Conservation (phyloP, 352 stramenopile species). For the Globisporangium cystogenes region DNA sequence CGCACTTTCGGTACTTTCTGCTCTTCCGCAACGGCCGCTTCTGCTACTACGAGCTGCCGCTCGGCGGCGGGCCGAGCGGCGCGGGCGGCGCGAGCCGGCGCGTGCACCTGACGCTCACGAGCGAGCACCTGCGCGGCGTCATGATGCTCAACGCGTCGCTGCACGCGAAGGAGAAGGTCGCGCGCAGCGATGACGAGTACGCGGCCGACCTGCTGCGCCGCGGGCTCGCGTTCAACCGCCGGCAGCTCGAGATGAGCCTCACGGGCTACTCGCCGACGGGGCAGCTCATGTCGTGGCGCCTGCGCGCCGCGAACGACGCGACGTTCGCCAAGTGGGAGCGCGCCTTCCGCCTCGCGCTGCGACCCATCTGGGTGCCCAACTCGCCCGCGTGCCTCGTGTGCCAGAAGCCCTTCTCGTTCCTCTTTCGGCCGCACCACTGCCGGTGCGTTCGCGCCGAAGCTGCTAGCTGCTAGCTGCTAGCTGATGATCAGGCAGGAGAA, state of each 20-base stretch:
- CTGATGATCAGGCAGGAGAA: no score
- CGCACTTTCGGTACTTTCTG: slow-evolving; percentile 83
- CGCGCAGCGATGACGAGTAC: slow-evolving; percentile 68
- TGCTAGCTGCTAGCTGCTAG: no score
- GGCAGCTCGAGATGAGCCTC: slow-evolving; percentile 80
- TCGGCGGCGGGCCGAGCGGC: no score
- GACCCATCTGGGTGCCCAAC: slow-evolving; percentile 80
- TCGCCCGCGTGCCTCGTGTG: slow-evolving; percentile 69
- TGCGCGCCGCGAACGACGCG: slow-evolving; percentile 62
- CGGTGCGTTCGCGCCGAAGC: slow-evolving; percentile 32
- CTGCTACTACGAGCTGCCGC: slow-evolving; percentile 84
- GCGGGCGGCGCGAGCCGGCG: slow-evolving; percentile 19
- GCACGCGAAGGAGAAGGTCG: slow-evolving; percentile 59
- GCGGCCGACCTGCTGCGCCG: slow-evolving; percentile 58
- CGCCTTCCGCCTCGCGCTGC: slow-evolving; percentile 66
- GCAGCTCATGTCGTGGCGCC: slow-evolving; percentile 74
- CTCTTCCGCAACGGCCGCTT: slow-evolving; percentile 79
- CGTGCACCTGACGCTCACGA: slow-evolving; percentile 71
- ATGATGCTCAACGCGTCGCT: slow-evolving; percentile 83
- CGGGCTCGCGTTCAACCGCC: slow-evolving; percentile 73
- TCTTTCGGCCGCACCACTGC: slow-evolving; percentile 78
- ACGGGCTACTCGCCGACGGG: slow-evolving; percentile 73
- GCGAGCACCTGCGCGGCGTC: slow-evolving; percentile 68
- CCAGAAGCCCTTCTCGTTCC: slow-evolving; percentile 64
- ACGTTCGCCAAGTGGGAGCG: slow-evolving; percentile 80